Percentiles rank a stretch among this genome's conserved stretches.
Conservation (phyloP, 306 rosid genomes). For the Prunus fruticosa region DNA sequence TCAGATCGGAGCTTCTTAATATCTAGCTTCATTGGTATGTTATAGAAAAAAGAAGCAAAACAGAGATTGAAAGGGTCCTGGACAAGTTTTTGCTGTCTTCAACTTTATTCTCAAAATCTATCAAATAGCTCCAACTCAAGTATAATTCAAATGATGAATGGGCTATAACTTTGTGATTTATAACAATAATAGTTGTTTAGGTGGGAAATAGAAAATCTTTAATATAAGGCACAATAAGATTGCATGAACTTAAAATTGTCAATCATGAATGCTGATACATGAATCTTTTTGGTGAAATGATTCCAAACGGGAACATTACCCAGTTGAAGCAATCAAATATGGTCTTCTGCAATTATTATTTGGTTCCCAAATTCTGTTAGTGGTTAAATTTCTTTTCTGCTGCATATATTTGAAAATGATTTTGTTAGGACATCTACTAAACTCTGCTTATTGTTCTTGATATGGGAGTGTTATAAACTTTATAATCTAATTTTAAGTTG, state of each 20-base stretch:
- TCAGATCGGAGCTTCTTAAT: background rate
- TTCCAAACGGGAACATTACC: background rate
- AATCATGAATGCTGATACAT: background rate
- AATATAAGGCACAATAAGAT: background rate
- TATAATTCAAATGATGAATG: background rate
- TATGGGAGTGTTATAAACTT: background rate
- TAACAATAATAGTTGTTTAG: background rate
- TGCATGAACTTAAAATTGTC: background rate
- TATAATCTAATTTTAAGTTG: background rate
- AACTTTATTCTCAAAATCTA: background rate
- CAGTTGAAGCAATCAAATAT: background rate
- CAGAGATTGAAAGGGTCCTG: background rate
- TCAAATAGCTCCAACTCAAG: background rate
- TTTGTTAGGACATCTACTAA: background rate
- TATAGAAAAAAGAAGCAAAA: background rate
- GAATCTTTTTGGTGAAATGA: background rate
- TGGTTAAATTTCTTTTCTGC: background rate
- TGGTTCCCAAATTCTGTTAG: background rate
- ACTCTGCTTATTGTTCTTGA: background rate
- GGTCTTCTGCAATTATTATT: background rate
- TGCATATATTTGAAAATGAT: conserved; percentile 1
- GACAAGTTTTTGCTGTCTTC: background rate
- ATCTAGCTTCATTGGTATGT: background rate
- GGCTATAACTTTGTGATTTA: background rate
- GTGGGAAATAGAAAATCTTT: background rate